These are phyloP conservation scores for Hypericum perforatum DNA, from an alignment of 345 rosid genomes.

Conservation along the genomic window DNA sequence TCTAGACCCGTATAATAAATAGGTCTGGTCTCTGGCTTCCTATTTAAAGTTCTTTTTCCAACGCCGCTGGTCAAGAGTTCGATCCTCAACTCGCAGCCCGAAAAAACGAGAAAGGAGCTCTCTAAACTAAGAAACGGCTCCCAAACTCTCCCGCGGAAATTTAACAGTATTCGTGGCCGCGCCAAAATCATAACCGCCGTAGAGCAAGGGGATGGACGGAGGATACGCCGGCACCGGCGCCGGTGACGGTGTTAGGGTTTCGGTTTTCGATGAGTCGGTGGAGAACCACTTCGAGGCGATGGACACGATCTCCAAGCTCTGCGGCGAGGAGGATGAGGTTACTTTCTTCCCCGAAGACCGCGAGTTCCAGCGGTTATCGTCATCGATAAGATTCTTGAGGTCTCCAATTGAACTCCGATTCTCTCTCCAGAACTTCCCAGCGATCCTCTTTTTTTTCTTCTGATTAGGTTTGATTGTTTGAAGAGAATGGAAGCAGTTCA, in stretches of 20 bases:
- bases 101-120: no score
- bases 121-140: no score
- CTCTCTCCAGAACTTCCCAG: neutral
- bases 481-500: constrained; percentile 62
- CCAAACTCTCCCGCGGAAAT: no score
- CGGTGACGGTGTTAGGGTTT: constrained; percentile 29
- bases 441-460: neutral
- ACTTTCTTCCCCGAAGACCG: constrained; percentile 17
- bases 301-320: constrained; percentile 40
- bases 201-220: neutral
- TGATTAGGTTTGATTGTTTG: neutral
- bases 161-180: no score
- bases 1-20: no score
- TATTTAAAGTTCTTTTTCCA: no score
- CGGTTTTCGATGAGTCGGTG: constrained; percentile 48
- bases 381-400: constrained; percentile 65
- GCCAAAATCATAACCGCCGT: neutral
- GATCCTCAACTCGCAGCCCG: no score
- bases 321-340: constrained; percentile 38
- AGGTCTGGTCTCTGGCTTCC: no score
- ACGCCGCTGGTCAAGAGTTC: no score
- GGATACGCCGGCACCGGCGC: neutral
- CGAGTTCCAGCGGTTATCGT: constrained; percentile 34
- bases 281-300: constrained; percentile 56
- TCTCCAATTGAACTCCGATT: constrained; percentile 6